Base-by-base conservation (phyloP, 495 filamentous ascomycete species). In the Tuber magnatum region DNA sequence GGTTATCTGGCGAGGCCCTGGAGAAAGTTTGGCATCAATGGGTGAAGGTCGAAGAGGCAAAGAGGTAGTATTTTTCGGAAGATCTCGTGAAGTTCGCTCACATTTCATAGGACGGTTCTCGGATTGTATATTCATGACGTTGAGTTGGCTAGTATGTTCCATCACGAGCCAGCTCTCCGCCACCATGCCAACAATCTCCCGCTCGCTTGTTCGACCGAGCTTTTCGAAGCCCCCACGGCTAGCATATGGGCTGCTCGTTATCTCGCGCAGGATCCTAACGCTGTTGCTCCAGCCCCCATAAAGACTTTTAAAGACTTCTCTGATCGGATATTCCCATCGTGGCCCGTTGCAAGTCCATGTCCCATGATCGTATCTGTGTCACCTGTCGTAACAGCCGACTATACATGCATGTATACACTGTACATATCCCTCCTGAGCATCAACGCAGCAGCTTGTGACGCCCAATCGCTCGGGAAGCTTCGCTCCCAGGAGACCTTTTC, bases 61-160 rank as follows among this genome's bases (percentile, higher is more conserved):
- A 73, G 18, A 73, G 76, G 75, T 72, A 72, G 22, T 41, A 39
- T 24, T 8, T 7, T 24, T 38, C 20, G 10, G 12, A 18, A 44
- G 0, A 10, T 18, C 20, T 4, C 9, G 32, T 10, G 40, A 70
- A 48, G 38, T 7, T 72, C 74, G 20, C 73, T 41, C 28, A 72
- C 41, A 40, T 46, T 44, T 35, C 20, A 39, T 75, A 71, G 77
- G 42, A 75, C 68, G 41, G 74, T 73, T 1, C 74, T 80, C 65
- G 79, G 78, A 3, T 70, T 81, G 24, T 75, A 81, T n/a, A 74
- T 81, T n/a, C 74, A 78, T 48, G 79, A 81, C 72, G 71, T 75
- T 10, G 65, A 81, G 68, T 68, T 81, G 20, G 71, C 79, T 14
- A 65, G 42, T 18, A 46, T 81, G 38, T 72, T 74, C 39, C 79